Percentiles rank a stretch among this genome's conserved stretches.
Conservation (phyloP, 495 filamentous ascomycete species). For the Aspergillus cristatus region DNA sequence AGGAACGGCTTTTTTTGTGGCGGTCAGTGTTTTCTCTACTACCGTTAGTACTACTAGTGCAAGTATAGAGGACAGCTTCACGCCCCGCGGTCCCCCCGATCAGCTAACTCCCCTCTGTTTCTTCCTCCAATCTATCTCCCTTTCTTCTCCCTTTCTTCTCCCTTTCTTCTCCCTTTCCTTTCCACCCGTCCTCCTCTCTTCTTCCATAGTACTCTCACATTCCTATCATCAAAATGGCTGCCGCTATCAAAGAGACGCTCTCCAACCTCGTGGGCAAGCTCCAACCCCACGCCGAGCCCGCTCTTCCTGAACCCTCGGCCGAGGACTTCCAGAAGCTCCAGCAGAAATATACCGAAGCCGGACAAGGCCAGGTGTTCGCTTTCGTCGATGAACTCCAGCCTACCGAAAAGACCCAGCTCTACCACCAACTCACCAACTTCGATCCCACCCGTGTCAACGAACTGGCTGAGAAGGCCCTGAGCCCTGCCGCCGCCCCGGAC, state of each 20-base stretch:
- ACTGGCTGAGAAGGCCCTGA: slow-evolving; percentile 69
- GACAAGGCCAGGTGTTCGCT: slow-evolving; percentile 83
- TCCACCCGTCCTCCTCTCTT: neutral
- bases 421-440: slow-evolving; percentile 70
- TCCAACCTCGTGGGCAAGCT: slow-evolving; percentile 52
- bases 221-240: slow-evolving; percentile 25
- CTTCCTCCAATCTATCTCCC: neutral
- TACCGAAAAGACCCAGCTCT: slow-evolving; percentile 68
- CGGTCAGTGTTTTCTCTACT: neutral
- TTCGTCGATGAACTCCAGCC: slow-evolving; percentile 74
- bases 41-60: too few species aligned
- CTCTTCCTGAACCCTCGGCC: slow-evolving; percentile 56
- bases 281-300: slow-evolving; percentile 34
- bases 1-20: neutral
- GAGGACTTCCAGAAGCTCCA: slow-evolving; percentile 66
- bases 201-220: neutral
- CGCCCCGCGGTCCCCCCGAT: slow-evolving; percentile 1
- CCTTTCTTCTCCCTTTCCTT: slow-evolving; percentile 2
- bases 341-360: slow-evolving; percentile 66
- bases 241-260: slow-evolving; percentile 40
- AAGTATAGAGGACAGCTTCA: slow-evolving; percentile 2
- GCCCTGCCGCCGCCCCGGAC: slow-evolving; percentile 47
- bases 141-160: slow-evolving; percentile 1
- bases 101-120: neutral
- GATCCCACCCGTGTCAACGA: slow-evolving; percentile 77